phyloP scores from a whole-genome alignment of 1,139 yeast species.

The Pneumocystis canis region DNA sequence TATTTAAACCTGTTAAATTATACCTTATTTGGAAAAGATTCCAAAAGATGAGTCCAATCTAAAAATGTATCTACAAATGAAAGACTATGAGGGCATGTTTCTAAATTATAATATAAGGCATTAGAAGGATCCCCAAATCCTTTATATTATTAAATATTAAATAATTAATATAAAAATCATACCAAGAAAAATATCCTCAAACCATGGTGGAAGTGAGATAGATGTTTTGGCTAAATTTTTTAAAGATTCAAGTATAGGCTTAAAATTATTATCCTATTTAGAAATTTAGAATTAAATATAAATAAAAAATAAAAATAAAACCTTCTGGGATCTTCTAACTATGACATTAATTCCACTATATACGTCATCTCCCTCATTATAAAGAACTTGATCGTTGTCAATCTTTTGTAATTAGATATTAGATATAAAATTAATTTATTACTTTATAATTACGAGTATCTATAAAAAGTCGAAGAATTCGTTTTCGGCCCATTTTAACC shows the following conservation, averaged over 20 bases:
- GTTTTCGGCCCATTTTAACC: constrained; percentile 8
- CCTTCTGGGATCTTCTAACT: constrained; percentile 6
- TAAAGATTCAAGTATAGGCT: constrained; percentile 18
- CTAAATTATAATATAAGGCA: constrained; percentile 15
- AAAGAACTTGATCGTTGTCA: constrained; percentile 13
- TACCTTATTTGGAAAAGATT: constrained; percentile 17
- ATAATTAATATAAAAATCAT: background rate
- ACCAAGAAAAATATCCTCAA: constrained; percentile 23
- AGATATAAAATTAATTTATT: constrained; percentile 10
- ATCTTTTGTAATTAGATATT: constrained; percentile 13
- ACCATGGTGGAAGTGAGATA: constrained; percentile 26
- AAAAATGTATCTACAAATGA: constrained; percentile 20
- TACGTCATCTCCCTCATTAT: background rate
- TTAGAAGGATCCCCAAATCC: constrained; percentile 25
- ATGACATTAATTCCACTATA: background rate
- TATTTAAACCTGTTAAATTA: constrained; percentile 1
- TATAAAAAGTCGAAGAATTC: constrained; percentile 7
- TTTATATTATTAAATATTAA: background rate
- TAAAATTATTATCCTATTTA: constrained; percentile 18
- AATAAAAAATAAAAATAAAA: constrained; percentile 12
- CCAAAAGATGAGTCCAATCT: constrained; percentile 18
- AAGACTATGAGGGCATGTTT: constrained; percentile 11
- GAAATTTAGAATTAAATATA: constrained; percentile 19
- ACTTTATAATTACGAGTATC: constrained; percentile 8
- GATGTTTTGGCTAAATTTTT: constrained; percentile 10